Evolutionary conservation across 352 stramenopile species (phyloP).

Genomic region (Globisporangium alternatum): DNA sequence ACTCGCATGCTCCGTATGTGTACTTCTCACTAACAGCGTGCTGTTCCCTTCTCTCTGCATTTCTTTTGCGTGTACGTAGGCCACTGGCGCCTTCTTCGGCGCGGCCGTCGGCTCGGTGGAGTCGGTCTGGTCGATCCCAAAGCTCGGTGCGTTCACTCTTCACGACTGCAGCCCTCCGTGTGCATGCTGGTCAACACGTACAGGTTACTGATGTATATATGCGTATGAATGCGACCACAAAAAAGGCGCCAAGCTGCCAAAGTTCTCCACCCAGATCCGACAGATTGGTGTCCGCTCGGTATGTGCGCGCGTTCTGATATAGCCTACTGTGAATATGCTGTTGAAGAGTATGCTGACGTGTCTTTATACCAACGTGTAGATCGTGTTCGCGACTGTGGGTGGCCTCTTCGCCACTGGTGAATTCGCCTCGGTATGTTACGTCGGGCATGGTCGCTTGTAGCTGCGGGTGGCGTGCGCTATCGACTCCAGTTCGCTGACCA

Average conservation of each 20-base stretch:
- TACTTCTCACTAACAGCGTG: background rate
- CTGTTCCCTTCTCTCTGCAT: background rate
- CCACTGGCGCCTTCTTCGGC: conserved; percentile 76
- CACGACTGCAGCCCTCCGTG: background rate
- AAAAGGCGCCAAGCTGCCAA: conserved; percentile 73
- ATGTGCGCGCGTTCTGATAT: conserved; percentile 12
- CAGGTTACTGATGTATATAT: background rate
- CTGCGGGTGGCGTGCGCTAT: background rate
- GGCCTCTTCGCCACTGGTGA: conserved; percentile 68
- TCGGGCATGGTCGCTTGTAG: background rate
- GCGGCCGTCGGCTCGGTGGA: conserved; percentile 68
- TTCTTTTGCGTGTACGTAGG: conserved; percentile 26
- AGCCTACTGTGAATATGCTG: background rate
- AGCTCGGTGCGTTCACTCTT: conserved; percentile 55
- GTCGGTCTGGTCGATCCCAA: conserved; percentile 86
- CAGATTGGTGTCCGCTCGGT: conserved; percentile 76
- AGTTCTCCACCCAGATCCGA: conserved; percentile 78
- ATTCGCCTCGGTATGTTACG: conserved; percentile 38
- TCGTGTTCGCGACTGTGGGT: conserved; percentile 67
- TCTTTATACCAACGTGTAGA: conserved; percentile 25
- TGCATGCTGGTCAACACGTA: background rate
- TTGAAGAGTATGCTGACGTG: background rate
- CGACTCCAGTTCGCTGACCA: background rate
- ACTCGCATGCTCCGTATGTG: too few species aligned
- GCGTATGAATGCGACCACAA: background rate